Conservation (phyloP, 306 rosid genomes). For the Canavalia ensiformis region DNA sequence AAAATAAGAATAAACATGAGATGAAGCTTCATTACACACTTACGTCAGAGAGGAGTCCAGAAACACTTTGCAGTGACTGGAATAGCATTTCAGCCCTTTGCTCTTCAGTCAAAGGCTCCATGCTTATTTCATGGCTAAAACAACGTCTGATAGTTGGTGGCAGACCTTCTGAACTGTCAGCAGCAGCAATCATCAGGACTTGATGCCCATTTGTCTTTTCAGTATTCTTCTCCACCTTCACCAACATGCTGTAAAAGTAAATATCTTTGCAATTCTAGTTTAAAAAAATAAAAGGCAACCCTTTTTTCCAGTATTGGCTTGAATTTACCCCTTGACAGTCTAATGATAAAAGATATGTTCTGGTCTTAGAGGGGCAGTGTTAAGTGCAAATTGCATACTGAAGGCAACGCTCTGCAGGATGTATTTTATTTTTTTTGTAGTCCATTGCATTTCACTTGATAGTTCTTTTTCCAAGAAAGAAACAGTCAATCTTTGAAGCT, state of each 20-base stretch:
- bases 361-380: background rate
- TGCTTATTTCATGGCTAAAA: conserved; percentile 93
- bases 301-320: conserved; percentile 25
- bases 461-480: conserved; percentile 7
- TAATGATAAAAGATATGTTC: conserved; percentile 11
- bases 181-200: conserved; percentile 82
- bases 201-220: conserved; percentile 65
- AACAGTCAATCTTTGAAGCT: conserved; percentile 34
- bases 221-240: conserved; percentile 61
- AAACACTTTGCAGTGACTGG: conserved; percentile 70
- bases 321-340: conserved; percentile 19
- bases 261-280: conserved; percentile 40
- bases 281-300: conserved; percentile 13
- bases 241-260: conserved; percentile 44
- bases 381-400: background rate
- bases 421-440: background rate
- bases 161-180: conserved; percentile 90
- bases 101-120: conserved; percentile 92
- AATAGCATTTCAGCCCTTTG: conserved; percentile 83
- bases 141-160: conserved; percentile 86
- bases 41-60: conserved; percentile 72
- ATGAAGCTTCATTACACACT: conserved; percentile 42
- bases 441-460: conserved; percentile 11
- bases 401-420: conserved; percentile 20
- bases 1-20: conserved; percentile 40